Percentiles rank a stretch among this genome's conserved stretches.
These are phyloP conservation scores for Fusarium verticillioides DNA, from an alignment of 2,329 filamentous ascomycete genomes.

Conservation along the genomic window DNA sequence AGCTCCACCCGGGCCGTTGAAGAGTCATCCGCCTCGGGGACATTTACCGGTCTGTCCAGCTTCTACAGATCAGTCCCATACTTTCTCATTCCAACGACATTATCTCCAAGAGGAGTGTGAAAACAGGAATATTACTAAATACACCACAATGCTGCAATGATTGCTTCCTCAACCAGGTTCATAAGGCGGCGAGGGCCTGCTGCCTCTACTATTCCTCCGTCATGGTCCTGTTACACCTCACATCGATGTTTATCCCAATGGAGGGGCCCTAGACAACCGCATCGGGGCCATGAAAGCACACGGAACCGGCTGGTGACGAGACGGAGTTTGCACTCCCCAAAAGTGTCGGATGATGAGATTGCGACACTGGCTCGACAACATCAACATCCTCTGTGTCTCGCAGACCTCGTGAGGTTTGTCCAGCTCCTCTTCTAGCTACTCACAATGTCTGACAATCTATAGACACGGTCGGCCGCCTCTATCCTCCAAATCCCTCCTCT, in stretches of 20 bases:
- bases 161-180: conserved; percentile 33
- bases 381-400: conserved; percentile 83
- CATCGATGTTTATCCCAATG: conserved; percentile 19
- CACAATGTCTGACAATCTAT: not conserved
- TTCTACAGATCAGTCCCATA: not conserved
- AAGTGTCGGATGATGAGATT: conserved; percentile 78
- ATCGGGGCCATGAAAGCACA: not conserved
- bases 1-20: conserved; percentile 21
- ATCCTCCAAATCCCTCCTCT: conserved; percentile 80
- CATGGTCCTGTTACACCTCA: not conserved
- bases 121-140: not conserved
- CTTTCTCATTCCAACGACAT: not conserved
- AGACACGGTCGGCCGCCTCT: conserved; percentile 86
- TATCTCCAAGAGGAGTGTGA: not conserved
- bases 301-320: not conserved
- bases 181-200: conserved; percentile 38
- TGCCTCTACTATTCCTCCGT: conserved; percentile 12
- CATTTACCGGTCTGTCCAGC: not conserved
- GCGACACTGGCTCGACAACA: conserved; percentile 79
- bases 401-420: conserved; percentile 84
- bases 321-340: conserved; percentile 37
- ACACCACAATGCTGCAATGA: conserved; percentile 41
- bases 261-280: conserved; percentile 9
- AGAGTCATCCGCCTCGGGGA: conserved; percentile 27
- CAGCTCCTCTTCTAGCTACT: not conserved